Evolutionary conservation across 202 grass and related monocot species (phyloP).

Genomic region (Hordeum pubiflorum): DNA sequence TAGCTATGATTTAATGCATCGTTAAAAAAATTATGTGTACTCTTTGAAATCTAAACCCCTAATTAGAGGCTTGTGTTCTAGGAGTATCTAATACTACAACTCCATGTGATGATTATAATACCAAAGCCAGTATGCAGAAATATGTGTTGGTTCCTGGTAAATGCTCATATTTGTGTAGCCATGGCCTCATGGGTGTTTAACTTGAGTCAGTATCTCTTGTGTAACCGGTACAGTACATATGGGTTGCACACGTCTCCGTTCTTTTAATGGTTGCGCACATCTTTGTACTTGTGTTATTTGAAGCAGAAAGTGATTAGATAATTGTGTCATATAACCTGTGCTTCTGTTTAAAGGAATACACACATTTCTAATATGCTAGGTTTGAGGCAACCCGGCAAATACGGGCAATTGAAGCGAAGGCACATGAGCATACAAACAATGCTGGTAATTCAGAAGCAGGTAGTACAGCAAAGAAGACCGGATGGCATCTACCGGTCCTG

Average conservation of each 20-base stretch:
- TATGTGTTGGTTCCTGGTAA: neutral
- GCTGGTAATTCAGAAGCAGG: slow-evolving; percentile 7
- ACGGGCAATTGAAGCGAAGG: slow-evolving; percentile 58
- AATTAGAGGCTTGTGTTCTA: neutral
- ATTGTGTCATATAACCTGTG: neutral
- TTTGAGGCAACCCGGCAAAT: slow-evolving; percentile 88
- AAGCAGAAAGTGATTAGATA: neutral
- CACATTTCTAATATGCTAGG: slow-evolving; percentile 19
- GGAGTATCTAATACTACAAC: neutral
- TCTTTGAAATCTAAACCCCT: neutral
- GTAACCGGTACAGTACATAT: neutral
- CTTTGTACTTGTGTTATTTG: neutral
- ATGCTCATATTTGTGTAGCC: neutral
- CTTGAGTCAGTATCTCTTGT: neutral
- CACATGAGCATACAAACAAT: slow-evolving; percentile 30
- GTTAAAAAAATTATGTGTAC: neutral
- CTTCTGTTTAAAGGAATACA: neutral
- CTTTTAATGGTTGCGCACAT: neutral
- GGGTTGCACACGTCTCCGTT: neutral
- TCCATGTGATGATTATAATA: neutral
- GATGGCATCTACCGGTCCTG: slow-evolving; percentile 64
- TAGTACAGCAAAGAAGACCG: neutral
- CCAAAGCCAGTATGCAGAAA: neutral
- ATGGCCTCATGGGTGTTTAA: neutral
- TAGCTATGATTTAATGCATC: neutral